Conservation (phyloP, 768 basidiomycete species). For the Candolleomyces aberdarensis region DNA sequence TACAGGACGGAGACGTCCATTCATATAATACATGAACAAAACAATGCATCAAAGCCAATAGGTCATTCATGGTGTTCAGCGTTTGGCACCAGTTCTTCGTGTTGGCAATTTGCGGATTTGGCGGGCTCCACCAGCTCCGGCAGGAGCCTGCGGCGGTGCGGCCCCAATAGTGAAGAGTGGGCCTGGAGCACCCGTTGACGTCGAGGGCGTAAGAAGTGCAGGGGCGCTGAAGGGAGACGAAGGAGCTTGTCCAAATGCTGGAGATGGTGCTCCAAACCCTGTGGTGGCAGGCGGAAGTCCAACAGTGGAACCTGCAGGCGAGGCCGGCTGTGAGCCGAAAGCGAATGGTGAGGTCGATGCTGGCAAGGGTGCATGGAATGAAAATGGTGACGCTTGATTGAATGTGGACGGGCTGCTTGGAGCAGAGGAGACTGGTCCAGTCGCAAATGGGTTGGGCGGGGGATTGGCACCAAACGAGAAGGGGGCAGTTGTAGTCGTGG, state of each 20-base stretch:
- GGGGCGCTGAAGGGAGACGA: slow-evolving; percentile 46
- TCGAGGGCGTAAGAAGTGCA: slow-evolving; percentile 29
- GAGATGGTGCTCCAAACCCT: slow-evolving; percentile 36
- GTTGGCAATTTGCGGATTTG: slow-evolving; percentile 12
- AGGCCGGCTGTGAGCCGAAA: slow-evolving; percentile 60
- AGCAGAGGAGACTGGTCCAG: slow-evolving; percentile 46
- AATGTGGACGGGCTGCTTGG: slow-evolving; percentile 61
- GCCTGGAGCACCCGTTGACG: slow-evolving; percentile 29
- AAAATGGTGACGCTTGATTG: slow-evolving; percentile 42
- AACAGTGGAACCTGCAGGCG: slow-evolving; percentile 44
- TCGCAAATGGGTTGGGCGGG: slow-evolving; percentile 33
- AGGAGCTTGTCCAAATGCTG: slow-evolving; percentile 34
- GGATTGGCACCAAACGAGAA: slow-evolving; percentile 34
- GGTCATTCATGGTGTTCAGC: background rate
- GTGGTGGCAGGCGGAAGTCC: slow-evolving; percentile 31
- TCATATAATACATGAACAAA: background rate
- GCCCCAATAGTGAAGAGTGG: slow-evolving; percentile 61
- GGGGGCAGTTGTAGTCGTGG: slow-evolving; percentile 36
- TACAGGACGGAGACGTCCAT: slow-evolving; percentile 2
- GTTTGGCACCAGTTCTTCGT: slow-evolving; percentile 8
- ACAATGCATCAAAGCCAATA: background rate
- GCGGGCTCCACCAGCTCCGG: background rate
- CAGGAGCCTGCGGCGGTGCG: slow-evolving; percentile 34
- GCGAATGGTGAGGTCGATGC: slow-evolving; percentile 36
- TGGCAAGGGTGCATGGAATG: slow-evolving; percentile 41